These are phyloP conservation scores for Gracilariopsis chorda DNA, from an alignment of 23 red algal species.

Conservation along the genomic window DNA sequence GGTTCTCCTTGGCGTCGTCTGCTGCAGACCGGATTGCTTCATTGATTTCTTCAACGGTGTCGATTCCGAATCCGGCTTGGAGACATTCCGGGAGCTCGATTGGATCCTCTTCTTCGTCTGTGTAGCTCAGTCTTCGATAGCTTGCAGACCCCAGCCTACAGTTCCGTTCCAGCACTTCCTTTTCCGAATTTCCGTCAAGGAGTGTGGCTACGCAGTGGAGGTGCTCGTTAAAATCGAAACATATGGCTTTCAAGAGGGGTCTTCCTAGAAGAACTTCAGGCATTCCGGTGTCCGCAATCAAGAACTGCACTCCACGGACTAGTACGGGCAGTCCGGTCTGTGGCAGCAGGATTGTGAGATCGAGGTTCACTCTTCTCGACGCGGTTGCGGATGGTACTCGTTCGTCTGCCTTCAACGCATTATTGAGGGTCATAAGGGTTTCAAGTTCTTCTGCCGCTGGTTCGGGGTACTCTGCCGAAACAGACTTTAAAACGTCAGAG, in stretches of 20 bases:
- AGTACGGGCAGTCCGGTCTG: too few relatives aligned
- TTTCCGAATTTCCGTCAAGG: not conserved
- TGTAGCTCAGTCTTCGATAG: not conserved
- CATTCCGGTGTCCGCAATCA: not conserved
- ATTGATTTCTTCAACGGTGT: not conserved
- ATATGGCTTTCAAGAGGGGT: not conserved
- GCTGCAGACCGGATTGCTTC: not conserved
- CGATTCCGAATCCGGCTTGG: not conserved
- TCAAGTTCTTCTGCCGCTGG: too few relatives aligned
- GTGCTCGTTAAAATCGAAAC: constrained; percentile 14
- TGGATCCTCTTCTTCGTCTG: not conserved
- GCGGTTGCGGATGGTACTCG: too few relatives aligned
- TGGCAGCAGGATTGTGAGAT: too few relatives aligned
- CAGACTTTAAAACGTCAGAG: too few relatives aligned
- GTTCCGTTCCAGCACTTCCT: not conserved
- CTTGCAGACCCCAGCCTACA: not conserved
- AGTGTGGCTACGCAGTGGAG: not conserved
- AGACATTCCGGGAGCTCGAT: not conserved
- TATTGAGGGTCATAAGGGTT: too few relatives aligned
- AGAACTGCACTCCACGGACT: too few relatives aligned
- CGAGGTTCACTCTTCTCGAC: too few relatives aligned
- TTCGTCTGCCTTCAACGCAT: too few relatives aligned
- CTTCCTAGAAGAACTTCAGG: not conserved
- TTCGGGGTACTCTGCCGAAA: too few relatives aligned
- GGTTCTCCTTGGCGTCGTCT: not conserved